These are phyloP conservation scores for Turritis glabra DNA, from an alignment of 345 rosid genomes.

Conservation along the genomic window DNA sequence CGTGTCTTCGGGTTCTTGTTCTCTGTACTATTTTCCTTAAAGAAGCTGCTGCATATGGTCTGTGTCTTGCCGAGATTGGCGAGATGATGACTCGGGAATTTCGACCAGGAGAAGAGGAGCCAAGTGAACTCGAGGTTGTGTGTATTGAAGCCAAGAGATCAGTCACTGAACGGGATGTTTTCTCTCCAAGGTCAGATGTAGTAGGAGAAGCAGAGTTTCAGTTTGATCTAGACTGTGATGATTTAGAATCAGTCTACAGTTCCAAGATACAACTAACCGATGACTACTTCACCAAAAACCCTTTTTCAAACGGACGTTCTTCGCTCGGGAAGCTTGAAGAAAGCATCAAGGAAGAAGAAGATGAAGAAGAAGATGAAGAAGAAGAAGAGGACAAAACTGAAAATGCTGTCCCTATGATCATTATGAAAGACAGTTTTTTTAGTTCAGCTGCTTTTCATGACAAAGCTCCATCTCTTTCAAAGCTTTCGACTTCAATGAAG, in stretches of 20 bases:
- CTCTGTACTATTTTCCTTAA: conserved; percentile 87
- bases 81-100: conserved; percentile 99
- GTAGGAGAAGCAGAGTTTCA: conserved; percentile 69
- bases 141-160: conserved; percentile 86
- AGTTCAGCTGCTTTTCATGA: conserved; percentile 35
- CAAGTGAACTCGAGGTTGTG: conserved; percentile 91
- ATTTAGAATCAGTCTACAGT: conserved; percentile 41
- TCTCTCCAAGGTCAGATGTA: conserved; percentile 55
- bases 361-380: conserved; percentile 48
- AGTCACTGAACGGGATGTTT: conserved; percentile 57
- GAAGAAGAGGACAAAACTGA: conserved; percentile 48
- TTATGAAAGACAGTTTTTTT: conserved; percentile 29
- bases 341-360: conserved; percentile 75
- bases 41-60: conserved; percentile 79
- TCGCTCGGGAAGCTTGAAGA: conserved; percentile 78
- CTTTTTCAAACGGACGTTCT: conserved; percentile 51
- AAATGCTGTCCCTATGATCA: conserved; percentile 29
- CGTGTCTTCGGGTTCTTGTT: conserved; percentile 76
- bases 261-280: conserved; percentile 52
- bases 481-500: conserved; percentile 78
- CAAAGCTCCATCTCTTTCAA: conserved; percentile 52
- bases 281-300: conserved; percentile 47
- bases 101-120: conserved; percentile 84
- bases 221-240: conserved; percentile 81
- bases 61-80: conserved; percentile 93